These are phyloP conservation scores for Tetradesmus obliquus DNA, from an alignment of 139 green algal species.

Conservation along the genomic window DNA sequence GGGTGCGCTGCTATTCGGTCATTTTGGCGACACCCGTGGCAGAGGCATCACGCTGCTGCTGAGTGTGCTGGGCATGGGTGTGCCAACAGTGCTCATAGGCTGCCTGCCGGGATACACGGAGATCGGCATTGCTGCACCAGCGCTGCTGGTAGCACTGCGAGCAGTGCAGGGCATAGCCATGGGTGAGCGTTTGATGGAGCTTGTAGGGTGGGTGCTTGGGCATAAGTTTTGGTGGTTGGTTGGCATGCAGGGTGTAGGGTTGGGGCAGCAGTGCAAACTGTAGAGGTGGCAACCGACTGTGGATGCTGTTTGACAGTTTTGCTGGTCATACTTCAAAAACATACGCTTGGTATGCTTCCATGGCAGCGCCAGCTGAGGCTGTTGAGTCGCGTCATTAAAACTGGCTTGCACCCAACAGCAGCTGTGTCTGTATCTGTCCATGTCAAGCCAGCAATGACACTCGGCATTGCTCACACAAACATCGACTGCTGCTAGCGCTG, in stretches of 20 bases:
- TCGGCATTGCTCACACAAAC: too few relatives aligned
- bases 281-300: not conserved
- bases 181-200: slow-evolving; percentile 2
- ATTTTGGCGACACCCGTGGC: slow-evolving; percentile 7
- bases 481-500: too few relatives aligned
- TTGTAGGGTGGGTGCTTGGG: not conserved
- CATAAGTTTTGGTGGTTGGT: not conserved
- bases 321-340: not conserved
- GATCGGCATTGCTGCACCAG: slow-evolving; percentile 18
- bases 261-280: not conserved
- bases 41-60: not conserved
- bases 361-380: too few relatives aligned
- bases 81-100: slow-evolving; percentile 19
- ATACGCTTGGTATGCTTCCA: too few relatives aligned
- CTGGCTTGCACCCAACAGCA: too few relatives aligned
- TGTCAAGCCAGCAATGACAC: too few relatives aligned
- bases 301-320: not conserved
- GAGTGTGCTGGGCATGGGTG: slow-evolving; percentile 3
- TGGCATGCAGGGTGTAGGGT: not conserved
- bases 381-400: too few relatives aligned
- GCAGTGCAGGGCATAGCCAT: slow-evolving; percentile 48
- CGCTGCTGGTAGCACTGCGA: slow-evolving; percentile 1
- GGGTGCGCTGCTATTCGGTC: not conserved
- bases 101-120: slow-evolving; percentile 14
- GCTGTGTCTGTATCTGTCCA: too few relatives aligned